These are phyloP conservation scores for Globisporangium spiculum DNA, from an alignment of 352 stramenopile genomes.

Conservation along the genomic window DNA sequence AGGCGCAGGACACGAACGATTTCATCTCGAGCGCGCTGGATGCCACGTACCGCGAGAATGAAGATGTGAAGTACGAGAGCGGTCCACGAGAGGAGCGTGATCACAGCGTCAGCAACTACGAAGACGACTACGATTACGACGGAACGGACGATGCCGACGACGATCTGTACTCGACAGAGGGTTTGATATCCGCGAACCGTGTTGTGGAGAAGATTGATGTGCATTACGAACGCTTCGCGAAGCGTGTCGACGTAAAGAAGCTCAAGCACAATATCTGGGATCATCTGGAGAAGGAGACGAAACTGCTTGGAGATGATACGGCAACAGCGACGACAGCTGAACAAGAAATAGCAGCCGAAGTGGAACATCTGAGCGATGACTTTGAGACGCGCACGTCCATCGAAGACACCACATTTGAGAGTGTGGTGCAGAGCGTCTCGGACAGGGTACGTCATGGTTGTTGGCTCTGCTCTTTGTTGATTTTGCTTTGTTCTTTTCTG, in stretches of 20 bases:
- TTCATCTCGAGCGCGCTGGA: constrained; percentile 21
- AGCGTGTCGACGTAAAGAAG: constrained; percentile 96
- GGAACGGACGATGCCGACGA: constrained; percentile 21
- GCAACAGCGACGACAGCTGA: neutral
- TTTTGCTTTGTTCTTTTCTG: constrained; percentile 1
- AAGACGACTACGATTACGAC: constrained; percentile 42
- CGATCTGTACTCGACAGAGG: constrained; percentile 48
- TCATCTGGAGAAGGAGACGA: constrained; percentile 53
- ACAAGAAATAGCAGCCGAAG: neutral
- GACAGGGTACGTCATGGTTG: constrained; percentile 43
- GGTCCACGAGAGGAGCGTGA: neutral
- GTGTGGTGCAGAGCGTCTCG: constrained; percentile 89
- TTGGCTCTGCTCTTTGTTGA: neutral
- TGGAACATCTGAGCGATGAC: constrained; percentile 21
- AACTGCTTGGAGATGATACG: constrained; percentile 19
- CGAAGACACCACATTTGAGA: constrained; percentile 77
- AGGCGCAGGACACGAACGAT: constrained; percentile 6
- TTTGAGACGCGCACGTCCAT: constrained; percentile 14
- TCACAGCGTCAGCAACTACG: constrained; percentile 11
- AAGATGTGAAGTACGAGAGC: constrained; percentile 9
- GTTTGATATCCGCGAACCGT: constrained; percentile 83
- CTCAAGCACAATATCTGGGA: constrained; percentile 96
- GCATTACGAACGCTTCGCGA: constrained; percentile 92
- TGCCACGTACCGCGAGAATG: constrained; percentile 22
- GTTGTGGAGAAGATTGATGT: constrained; percentile 95